These are phyloP conservation scores for Oropetium thomaeum DNA, from an alignment of 176 grass and related monocot genomes.

Conservation along the genomic window DNA sequence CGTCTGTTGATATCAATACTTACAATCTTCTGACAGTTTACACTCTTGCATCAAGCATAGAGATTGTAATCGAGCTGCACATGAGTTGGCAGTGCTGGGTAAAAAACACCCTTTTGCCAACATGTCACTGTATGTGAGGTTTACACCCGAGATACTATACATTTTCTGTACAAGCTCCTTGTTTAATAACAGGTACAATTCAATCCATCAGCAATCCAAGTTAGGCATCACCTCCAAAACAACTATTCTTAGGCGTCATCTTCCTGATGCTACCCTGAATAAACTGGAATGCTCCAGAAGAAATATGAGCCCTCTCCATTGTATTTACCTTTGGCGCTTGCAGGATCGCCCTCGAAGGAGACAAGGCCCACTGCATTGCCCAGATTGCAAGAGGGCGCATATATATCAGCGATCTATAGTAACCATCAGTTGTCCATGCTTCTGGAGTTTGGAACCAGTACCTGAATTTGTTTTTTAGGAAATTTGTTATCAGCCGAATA, in stretches of 20 bases:
- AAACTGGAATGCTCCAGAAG: constrained; percentile 50
- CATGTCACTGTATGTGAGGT: too few relatives aligned
- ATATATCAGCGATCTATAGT: constrained; percentile 88
- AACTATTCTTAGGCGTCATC: constrained; percentile 50
- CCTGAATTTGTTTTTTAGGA: constrained; percentile 37
- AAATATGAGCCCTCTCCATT: constrained; percentile 65
- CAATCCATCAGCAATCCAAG: constrained; percentile 62
- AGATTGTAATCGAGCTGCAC: too few relatives aligned
- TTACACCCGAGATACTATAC: too few relatives aligned
- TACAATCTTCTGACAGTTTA: too few relatives aligned
- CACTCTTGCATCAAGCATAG: too few relatives aligned
- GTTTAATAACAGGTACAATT: too few relatives aligned
- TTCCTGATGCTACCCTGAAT: constrained; percentile 58
- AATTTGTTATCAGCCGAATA: background rate
- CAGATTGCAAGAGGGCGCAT: constrained; percentile 93
- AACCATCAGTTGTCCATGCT: constrained; percentile 80
- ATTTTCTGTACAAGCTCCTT: too few relatives aligned
- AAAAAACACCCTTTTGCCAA: too few relatives aligned
- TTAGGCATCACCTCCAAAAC: constrained; percentile 52
- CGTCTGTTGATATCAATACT: too few relatives aligned
- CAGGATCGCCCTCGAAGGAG: constrained; percentile 50
- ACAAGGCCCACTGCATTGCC: constrained; percentile 85
- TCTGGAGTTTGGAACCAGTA: constrained; percentile 98
- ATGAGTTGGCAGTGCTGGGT: too few relatives aligned
- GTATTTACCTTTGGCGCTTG: constrained; percentile 77